Base-by-base conservation (phyloP, 2,329 filamentous ascomycete genomes). In the Phyllosticta citriasiana region DNA sequence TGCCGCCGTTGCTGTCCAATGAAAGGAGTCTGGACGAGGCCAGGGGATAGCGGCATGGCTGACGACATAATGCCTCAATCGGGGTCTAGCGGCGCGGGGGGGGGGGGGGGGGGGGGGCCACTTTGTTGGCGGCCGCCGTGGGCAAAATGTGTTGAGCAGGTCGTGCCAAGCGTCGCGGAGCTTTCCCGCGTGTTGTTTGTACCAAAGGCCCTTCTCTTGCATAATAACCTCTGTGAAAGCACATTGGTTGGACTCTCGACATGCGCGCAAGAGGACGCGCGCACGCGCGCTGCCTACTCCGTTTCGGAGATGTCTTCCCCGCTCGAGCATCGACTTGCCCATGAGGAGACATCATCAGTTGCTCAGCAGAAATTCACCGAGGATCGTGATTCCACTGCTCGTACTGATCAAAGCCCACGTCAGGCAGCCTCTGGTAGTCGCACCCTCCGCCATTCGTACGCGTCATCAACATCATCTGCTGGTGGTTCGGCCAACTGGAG, bases 1-100 rank as follows among this genome's bases (percentile, higher is more conserved):
- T 51, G 53, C 58, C 53, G 53, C 55, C 35, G 35, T 55, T 53
- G 58, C 58, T 53, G 51, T 47, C 58, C 58, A 60, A 60, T 60
- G 55, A 53, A 60, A 59, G 16, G 53, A 27, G n/a, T 24, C 53
- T 16, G 53, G 53, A 60, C 58, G 14, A 19, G 53, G 40, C 58
- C 53, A 53, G 58, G 58, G 58, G 58, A 53, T 7, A 40, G 58
- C 50, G 53, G 53, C 53, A 60, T 60, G 55, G 54, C 58, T 52
- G 40, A 55, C 58, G 58, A 60, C 58, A 35, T 55, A 51, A 53
- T 24, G 12, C 52, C 30, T 59, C 52, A 35, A 55, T 55, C 57
- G 47, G 58, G 58, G 30, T 22, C 19, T 14, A n/a, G 52, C 57
- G n/a, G 52, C 22, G 12, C n/a, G 19, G 35, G 58, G 19, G 58